Evolutionary conservation across 1,284 basidiomycete species (phyloP), one percentile per base, ranked within the genome.

Genomic region (Malassezia brasiliensis): DNA sequence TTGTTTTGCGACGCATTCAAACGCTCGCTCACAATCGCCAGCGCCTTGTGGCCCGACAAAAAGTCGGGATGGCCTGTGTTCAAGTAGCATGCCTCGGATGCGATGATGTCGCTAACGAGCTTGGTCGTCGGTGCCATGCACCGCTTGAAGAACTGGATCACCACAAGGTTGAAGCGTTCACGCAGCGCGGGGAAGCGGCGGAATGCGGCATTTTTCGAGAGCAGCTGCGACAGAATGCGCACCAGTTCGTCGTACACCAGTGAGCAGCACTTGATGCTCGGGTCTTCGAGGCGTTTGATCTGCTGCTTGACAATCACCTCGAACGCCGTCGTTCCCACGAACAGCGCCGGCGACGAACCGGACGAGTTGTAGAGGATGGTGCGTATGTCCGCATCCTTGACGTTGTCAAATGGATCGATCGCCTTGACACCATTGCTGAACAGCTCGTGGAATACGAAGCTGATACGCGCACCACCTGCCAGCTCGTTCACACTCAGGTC

Each of bases 51-150:
- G 35, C 93, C 94, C 62, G 84, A 88, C 74, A 98, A 82, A 78
- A 96, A 96, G 78, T 98, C 93, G 2, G 93, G 93, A 75, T 96
- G 93, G 2, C 90, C 96, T n/a, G 91, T 96, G 79, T 96, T 96
- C 69, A 98, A 85, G 75, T 67, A 67, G 56, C 63, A 65, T 11
- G 65, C 53, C 48, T 67, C 65, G 4, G 65, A 49, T 82, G 86
- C 77, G 45, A 96, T 90, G 79, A 98, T 83, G 72, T 98, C 93
- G 14, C 82, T 76, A 8, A 96, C 93, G 41, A 98, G 83, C 77
- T 96, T 96, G 62, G 85, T 90, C 37, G 93, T 98, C 5, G 93
- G 93, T 4, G 77, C 77, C 91, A 98, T 94, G 38, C 88, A 79
- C 54, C 80, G 82, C 80, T 94, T 94, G 83, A 94, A 94, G 78